Conservation (phyloP, 2,329 filamentous ascomycete genomes). For the Stemphylium lycopersici region DNA sequence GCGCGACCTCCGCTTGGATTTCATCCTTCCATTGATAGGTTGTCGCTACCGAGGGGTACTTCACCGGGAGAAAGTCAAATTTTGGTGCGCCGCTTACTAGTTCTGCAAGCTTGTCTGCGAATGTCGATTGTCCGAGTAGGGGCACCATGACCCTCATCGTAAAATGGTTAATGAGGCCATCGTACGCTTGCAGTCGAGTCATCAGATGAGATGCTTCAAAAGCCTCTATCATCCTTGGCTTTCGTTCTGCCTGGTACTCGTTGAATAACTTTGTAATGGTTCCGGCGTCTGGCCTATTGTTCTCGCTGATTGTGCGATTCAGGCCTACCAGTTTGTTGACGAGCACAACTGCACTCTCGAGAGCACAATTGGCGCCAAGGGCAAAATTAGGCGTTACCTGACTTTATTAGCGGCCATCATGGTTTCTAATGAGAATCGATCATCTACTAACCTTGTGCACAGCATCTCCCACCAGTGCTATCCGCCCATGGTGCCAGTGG, state of each 20-base stretch:
- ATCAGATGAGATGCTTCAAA: not conserved
- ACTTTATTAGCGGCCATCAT: not conserved
- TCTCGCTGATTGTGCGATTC: not conserved
- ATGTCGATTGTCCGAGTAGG: no score
- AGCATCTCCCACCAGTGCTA: constrained; percentile 13
- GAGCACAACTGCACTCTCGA: not conserved
- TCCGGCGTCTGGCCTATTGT: not conserved
- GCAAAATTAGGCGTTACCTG: constrained; percentile 14
- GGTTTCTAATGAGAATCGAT: not conserved
- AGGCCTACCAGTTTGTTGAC: not conserved
- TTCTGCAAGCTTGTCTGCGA: no score
- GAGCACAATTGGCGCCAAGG: constrained; percentile 20
- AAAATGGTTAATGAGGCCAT: no score
- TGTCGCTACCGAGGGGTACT: no score
- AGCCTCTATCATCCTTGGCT: not conserved
- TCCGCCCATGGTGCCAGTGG: constrained; percentile 11
- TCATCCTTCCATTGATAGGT: no score
- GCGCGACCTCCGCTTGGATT: no score
- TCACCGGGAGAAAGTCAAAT: no score
- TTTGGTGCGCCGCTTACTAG: no score
- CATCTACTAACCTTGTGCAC: constrained; percentile 5
- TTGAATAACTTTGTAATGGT: not conserved
- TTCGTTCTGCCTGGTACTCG: not conserved
- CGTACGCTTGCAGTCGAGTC: not conserved
- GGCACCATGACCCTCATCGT: no score